Conservation (phyloP, 1,284 basidiomycete genomes). For the Phellinidium pouzarii region DNA sequence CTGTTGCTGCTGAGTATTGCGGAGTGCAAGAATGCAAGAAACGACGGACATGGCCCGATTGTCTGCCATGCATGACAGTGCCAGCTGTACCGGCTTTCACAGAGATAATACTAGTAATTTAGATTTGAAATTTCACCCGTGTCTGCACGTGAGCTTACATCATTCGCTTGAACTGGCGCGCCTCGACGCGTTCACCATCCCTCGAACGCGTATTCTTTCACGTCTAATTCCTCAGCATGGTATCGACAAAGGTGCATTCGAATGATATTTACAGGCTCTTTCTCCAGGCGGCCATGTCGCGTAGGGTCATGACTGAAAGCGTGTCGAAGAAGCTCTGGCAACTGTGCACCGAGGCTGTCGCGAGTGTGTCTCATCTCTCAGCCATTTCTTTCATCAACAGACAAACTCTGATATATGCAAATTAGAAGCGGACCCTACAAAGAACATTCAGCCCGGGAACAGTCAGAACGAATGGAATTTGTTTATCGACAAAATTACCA, state of each 20-base stretch:
- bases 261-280: constrained; percentile 68
- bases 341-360: constrained; percentile 57
- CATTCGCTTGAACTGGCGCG: no score
- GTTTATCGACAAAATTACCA: constrained; percentile 56
- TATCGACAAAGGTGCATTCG: constrained; percentile 27
- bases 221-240: constrained; percentile 27
- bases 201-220: no score
- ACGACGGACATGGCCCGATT: background rate
- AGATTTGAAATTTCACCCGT: background rate
- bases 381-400: background rate
- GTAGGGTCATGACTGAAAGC: constrained; percentile 54
- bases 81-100: background rate
- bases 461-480: constrained; percentile 46
- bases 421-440: constrained; percentile 39
- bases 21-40: background rate
- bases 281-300: constrained; percentile 68
- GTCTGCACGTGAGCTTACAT: background rate
- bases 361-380: constrained; percentile 33
- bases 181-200: no score
- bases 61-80: constrained; percentile 14
- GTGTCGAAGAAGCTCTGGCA: constrained; percentile 61
- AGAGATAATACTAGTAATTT: background rate
- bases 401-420: constrained; percentile 2
- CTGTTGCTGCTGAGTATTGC: constrained; percentile 9
- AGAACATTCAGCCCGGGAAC: constrained; percentile 37